Evolutionary conservation across 1,284 basidiomycete species (phyloP).

Genomic region (Malassezia sympodialis): DNA sequence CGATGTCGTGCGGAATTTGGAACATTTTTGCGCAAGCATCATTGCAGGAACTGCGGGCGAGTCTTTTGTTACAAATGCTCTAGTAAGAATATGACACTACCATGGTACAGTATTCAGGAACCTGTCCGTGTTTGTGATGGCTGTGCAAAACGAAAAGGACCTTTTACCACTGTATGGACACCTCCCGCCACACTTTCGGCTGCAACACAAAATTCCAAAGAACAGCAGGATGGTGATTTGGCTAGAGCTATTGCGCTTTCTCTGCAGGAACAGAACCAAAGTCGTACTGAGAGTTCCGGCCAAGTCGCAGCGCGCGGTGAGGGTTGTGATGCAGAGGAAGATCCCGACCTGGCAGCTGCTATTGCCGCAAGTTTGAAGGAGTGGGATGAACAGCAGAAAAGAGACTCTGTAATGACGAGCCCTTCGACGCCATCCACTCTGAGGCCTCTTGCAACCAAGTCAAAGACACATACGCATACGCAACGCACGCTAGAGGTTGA

Average conservation of each 20-base stretch:
- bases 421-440: neutral
- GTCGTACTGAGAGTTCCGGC: conserved; percentile 47
- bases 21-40: conserved; percentile 95
- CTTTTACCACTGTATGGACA: neutral
- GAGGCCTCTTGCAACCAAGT: neutral
- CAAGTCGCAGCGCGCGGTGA: conserved; percentile 55
- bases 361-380: conserved; percentile 91
- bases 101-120: conserved; percentile 86
- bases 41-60: conserved; percentile 94
- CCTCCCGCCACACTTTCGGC: conserved; percentile 11
- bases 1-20: conserved; percentile 83
- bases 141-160: conserved; percentile 52
- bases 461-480: neutral
- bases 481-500: conserved; percentile 30
- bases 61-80: conserved; percentile 94
- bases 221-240: conserved; percentile 68
- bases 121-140: conserved; percentile 89
- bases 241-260: conserved; percentile 87
- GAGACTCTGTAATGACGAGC: neutral
- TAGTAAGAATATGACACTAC: conserved; percentile 69
- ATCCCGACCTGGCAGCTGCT: conserved; percentile 81
- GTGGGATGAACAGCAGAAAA: neutral
- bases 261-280: conserved; percentile 56
- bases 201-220: neutral
- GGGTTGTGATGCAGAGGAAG: conserved; percentile 65